Evolutionary conservation across 805 yeast species (phyloP).

Genomic region (Ogataea haglerorum): DNA sequence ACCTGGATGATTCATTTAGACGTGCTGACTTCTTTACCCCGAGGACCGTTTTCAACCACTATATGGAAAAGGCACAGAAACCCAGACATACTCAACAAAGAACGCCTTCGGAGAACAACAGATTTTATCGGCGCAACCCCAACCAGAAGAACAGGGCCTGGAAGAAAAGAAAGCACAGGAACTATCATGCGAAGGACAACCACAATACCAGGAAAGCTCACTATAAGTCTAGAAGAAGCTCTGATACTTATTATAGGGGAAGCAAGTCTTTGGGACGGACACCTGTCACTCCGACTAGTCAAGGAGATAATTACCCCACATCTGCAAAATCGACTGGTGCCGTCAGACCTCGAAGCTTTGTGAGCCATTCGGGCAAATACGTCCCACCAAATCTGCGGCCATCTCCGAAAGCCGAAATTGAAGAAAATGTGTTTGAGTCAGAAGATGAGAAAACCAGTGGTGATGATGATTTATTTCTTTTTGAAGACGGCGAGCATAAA

Average conservation of each 20-base stretch:
- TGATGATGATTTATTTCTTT: constrained; percentile 36
- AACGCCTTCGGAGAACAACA: constrained; percentile 7
- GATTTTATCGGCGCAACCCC: constrained; percentile 20
- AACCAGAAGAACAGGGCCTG: constrained; percentile 28
- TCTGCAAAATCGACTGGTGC: constrained; percentile 11
- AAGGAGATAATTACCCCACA: constrained; percentile 3
- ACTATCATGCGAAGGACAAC: constrained; percentile 24
- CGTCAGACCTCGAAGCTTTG: constrained; percentile 20
- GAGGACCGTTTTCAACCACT: constrained; percentile 65
- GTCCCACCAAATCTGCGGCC: constrained; percentile 67
- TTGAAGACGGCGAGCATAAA: constrained; percentile 31
- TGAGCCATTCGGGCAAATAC: constrained; percentile 51
- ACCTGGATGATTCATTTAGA: constrained; percentile 32
- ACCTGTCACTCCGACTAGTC: constrained; percentile 8
- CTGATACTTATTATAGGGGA: constrained; percentile 10
- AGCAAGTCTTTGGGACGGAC: constrained; percentile 25
- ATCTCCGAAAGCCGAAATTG: constrained; percentile 35
- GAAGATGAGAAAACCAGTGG: constrained; percentile 32
- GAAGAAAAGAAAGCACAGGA: constrained; percentile 29
- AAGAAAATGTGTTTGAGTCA: constrained; percentile 22
- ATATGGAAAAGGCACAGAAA: constrained; percentile 61
- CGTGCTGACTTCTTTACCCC: constrained; percentile 79
- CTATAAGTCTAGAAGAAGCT: constrained; percentile 8
- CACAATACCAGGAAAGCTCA: constrained; percentile 15
- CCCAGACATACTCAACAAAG: constrained; percentile 29